Evolutionary conservation across 345 rosid species (phyloP).

Genomic region (Eucalyptus cloeziana): DNA sequence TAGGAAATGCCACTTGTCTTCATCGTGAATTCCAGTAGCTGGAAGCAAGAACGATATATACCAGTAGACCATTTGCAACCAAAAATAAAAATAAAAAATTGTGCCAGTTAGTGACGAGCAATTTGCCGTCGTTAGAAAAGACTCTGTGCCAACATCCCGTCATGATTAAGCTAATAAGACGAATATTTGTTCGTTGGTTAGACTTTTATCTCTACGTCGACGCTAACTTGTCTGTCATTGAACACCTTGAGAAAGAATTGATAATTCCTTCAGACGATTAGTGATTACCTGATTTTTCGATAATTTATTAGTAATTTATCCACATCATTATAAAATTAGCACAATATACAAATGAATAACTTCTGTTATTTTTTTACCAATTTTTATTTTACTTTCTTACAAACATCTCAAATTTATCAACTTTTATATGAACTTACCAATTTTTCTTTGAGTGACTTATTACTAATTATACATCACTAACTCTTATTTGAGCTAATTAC

Average conservation of each 20-base stretch:
- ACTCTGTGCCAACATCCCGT: not conserved
- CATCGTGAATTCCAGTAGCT: not conserved
- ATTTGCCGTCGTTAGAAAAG: not conserved
- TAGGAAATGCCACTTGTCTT: not conserved
- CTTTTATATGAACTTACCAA: not conserved
- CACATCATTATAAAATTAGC: no score
- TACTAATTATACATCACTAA: not conserved
- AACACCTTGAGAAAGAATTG: not conserved
- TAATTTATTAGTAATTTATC: not conserved
- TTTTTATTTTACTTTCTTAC: no score
- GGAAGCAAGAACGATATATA: not conserved
- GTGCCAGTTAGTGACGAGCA: not conserved
- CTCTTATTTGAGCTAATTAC: not conserved
- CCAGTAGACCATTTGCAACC: not conserved
- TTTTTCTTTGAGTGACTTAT: not conserved
- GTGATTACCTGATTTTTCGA: no score
- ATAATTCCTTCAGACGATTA: not conserved
- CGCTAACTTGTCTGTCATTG: not conserved
- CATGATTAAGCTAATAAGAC: not conserved
- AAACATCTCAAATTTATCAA: not conserved
- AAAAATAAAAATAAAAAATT: no score
- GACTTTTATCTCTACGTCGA: not conserved
- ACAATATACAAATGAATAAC: no score
- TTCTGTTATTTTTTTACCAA: no score
- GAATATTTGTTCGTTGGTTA: not conserved